A percentile compares a stretch with the other conserved stretches of the same genome.
Evolutionary conservation across 2,329 filamentous ascomycete species (phyloP).

Genomic region (Thielaviopsis musarum): DNA sequence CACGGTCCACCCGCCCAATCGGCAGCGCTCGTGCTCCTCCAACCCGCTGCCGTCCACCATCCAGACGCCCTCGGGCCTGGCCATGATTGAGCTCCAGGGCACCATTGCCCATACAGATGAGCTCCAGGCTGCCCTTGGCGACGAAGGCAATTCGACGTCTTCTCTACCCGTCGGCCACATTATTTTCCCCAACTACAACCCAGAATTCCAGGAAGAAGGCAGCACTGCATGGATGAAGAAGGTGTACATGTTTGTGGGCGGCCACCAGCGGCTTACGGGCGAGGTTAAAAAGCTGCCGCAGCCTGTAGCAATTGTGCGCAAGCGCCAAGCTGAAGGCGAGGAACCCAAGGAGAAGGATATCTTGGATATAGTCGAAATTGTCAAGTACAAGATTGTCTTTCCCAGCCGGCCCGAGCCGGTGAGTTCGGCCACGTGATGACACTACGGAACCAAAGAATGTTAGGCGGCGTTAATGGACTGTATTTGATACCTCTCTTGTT

Average conservation of each 20-base stretch:
- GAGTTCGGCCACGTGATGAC: slow-evolving; percentile 20
- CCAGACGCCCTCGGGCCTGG: slow-evolving; percentile 76
- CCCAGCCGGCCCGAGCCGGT: slow-evolving; percentile 74
- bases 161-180: slow-evolving; percentile 50
- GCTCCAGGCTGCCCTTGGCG: slow-evolving; percentile 30
- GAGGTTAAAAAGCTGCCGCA: slow-evolving; percentile 76
- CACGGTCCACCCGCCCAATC: slow-evolving; percentile 24
- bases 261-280: slow-evolving; percentile 74
- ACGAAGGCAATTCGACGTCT: slow-evolving; percentile 7
- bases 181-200: slow-evolving; percentile 59
- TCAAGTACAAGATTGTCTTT: slow-evolving; percentile 79
- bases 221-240: slow-evolving; percentile 74
- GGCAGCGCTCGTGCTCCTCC: slow-evolving; percentile 12
- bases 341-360: slow-evolving; percentile 26
- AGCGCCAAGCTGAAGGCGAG: slow-evolving; percentile 28
- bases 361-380: slow-evolving; percentile 72
- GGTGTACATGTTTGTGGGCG: slow-evolving; percentile 75
- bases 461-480: neutral
- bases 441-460: neutral
- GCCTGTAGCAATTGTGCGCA: slow-evolving; percentile 62
- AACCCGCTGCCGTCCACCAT: slow-evolving; percentile 63
- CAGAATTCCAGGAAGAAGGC: slow-evolving; percentile 27
- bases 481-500: neutral
- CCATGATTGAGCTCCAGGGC: slow-evolving; percentile 83
- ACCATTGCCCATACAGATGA: slow-evolving; percentile 44